phyloP scores from a whole-genome alignment of 2,329 filamentous ascomycete genomes.

The Phyllosticta citriasiana region DNA sequence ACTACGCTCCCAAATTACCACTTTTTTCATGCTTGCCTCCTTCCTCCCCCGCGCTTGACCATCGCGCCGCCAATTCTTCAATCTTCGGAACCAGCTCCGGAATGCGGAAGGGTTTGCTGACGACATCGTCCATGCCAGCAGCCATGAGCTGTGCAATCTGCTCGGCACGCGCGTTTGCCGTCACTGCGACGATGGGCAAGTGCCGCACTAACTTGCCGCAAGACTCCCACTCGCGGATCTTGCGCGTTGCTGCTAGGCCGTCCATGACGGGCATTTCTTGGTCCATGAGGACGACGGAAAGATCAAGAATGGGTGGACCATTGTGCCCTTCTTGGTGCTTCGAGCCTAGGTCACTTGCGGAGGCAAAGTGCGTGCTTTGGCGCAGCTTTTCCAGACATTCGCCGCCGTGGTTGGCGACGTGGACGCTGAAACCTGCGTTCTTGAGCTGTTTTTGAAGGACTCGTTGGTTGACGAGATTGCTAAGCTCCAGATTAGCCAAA shows the following conservation, averaged over 20 bases:
- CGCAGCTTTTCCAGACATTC: slow-evolving; percentile 35
- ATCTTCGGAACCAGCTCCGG: slow-evolving; percentile 42
- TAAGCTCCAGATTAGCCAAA: neutral
- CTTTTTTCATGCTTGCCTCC: too few relatives aligned
- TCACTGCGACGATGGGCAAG: slow-evolving; percentile 33
- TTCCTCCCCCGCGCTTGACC: neutral
- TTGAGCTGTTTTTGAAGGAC: slow-evolving; percentile 41
- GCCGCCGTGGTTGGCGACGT: slow-evolving; percentile 41
- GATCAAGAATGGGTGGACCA: neutral
- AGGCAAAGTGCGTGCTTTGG: slow-evolving; percentile 32
- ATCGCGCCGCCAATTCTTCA: slow-evolving; percentile 31
- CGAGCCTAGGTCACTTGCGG: slow-evolving; percentile 14
- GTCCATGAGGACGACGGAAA: slow-evolving; percentile 15
- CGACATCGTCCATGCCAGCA: slow-evolving; percentile 39
- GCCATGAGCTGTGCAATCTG: slow-evolving; percentile 29
- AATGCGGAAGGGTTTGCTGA: slow-evolving; percentile 42
- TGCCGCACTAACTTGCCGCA: slow-evolving; percentile 24
- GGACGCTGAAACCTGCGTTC: slow-evolving; percentile 36
- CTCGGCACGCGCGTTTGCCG: slow-evolving; percentile 31
- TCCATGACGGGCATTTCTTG: slow-evolving; percentile 34
- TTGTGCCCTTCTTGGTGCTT: neutral
- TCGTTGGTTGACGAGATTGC: slow-evolving; percentile 31
- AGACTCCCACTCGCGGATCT: slow-evolving; percentile 28
- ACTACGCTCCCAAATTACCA: too few relatives aligned
- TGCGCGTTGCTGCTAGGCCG: slow-evolving; percentile 27